Evolutionary conservation across 2,329 filamentous ascomycete species (phyloP).

Genomic region (Colletotrichum cereale): DNA sequence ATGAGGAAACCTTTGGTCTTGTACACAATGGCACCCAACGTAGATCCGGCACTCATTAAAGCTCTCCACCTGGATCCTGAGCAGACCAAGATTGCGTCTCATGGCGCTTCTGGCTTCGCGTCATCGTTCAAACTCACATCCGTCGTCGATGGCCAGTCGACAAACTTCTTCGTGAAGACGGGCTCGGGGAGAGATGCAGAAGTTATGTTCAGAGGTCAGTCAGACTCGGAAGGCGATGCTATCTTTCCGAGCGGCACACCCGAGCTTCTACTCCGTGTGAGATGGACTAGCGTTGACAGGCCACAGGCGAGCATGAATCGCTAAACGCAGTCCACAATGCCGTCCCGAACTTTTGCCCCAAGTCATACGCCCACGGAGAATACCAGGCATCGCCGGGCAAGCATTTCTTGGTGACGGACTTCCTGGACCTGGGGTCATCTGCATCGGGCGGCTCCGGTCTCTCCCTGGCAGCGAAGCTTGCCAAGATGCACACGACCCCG

Average conservation of each 20-base stretch:
- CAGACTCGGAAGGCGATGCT: not conserved
- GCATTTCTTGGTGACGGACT: constrained; percentile 80
- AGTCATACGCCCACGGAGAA: constrained; percentile 78
- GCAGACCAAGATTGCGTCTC: constrained; percentile 66
- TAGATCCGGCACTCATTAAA: constrained; percentile 73
- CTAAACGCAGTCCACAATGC: constrained; percentile 82
- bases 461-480: constrained; percentile 81
- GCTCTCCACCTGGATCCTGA: constrained; percentile 70
- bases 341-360: constrained; percentile 82
- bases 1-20: not conserved
- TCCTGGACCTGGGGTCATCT: constrained; percentile 72
- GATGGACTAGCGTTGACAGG: constrained; percentile 43
- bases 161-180: constrained; percentile 79
- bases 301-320: constrained; percentile 81
- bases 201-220: constrained; percentile 76
- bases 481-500: constrained; percentile 80
- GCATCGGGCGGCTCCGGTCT: constrained; percentile 59
- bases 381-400: constrained; percentile 63
- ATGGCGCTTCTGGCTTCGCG: constrained; percentile 77
- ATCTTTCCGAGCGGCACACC: constrained; percentile 52
- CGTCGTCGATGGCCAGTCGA: constrained; percentile 60
- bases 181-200: constrained; percentile 70
- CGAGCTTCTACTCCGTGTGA: not conserved
- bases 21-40: constrained; percentile 48
- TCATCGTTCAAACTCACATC: constrained; percentile 72